These are phyloP conservation scores for Symbiodinium pilosum DNA, from an alignment of 73 alveolate species.

Conservation along the genomic window DNA sequence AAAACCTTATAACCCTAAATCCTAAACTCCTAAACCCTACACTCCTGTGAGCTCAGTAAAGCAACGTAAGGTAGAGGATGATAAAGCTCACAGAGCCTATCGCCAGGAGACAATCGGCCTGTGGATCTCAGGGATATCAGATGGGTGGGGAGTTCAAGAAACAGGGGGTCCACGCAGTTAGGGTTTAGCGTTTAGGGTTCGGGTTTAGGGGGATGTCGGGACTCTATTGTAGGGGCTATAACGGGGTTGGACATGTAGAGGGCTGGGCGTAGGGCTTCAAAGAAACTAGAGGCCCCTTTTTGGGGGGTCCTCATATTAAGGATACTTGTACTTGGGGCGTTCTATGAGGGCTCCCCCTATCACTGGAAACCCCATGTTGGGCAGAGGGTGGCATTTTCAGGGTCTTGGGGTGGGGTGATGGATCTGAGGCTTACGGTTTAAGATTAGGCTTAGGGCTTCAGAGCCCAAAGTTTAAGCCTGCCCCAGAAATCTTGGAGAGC, in stretches of 20 bases:
- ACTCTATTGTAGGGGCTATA: neutral
- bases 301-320: neutral
- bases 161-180: neutral
- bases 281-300: too few species aligned
- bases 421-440: too few species aligned
- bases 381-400: too few species aligned
- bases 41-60: neutral
- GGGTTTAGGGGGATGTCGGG: neutral
- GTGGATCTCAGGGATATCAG: neutral
- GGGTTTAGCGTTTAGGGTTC: neutral
- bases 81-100: slow-evolving; percentile 46
- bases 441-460: too few species aligned
- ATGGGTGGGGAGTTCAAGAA: neutral
- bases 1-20: neutral
- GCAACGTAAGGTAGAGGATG: slow-evolving; percentile 33
- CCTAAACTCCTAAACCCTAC: neutral
- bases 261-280: too few species aligned
- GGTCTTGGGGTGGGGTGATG: too few species aligned
- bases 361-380: neutral
- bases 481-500: too few species aligned
- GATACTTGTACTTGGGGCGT: neutral
- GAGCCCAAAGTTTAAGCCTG: too few species aligned
- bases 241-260: too few species aligned
- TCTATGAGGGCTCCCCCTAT: neutral
- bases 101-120: slow-evolving; percentile 29